phyloP scores from a whole-genome alignment of 441 rosid genomes.

The Theobroma grandiflorum region DNA sequence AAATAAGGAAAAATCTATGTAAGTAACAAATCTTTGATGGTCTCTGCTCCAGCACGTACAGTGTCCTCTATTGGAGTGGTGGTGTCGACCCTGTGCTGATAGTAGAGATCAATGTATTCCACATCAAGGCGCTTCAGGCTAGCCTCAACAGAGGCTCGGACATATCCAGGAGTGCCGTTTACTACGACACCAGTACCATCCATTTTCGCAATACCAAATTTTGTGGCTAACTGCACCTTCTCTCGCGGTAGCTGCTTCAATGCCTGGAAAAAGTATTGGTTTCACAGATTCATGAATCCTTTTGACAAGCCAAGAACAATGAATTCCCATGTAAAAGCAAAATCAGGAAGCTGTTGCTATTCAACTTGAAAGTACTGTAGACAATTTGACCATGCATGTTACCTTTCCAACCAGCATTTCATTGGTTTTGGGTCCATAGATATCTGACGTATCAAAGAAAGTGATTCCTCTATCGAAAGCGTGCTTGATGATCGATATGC shows the following conservation, averaged over 20 bases:
- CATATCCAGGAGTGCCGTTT: conserved; percentile 56
- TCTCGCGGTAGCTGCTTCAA: conserved; percentile 48
- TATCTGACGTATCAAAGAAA: conserved; percentile 65
- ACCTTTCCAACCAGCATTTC: conserved; percentile 65
- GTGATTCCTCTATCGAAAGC: conserved; percentile 54
- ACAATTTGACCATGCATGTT: not conserved
- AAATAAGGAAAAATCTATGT: conserved; percentile 14
- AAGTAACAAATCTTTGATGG: not conserved
- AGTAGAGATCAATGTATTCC: conserved; percentile 51
- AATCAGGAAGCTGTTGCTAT: not conserved
- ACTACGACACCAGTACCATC: conserved; percentile 16
- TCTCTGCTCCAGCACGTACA: conserved; percentile 29
- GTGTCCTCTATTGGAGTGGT: conserved; percentile 53
- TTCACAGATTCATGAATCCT: not conserved
- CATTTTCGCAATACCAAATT: not conserved
- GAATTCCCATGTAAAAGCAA: too few relatives aligned
- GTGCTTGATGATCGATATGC: conserved; percentile 44
- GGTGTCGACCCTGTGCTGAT: conserved; percentile 49
- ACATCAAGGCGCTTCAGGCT: conserved; percentile 59
- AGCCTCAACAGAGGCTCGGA: conserved; percentile 54
- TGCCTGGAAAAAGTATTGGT: conserved; percentile 33
- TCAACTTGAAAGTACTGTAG: not conserved
- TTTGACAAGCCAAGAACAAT: not conserved
- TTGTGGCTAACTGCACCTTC: conserved; percentile 35
- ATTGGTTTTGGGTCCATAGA: conserved; percentile 49